Evolutionary conservation across 768 basidiomycete genomes (phyloP).

Genomic region (Gelatoporia subvermispora): DNA sequence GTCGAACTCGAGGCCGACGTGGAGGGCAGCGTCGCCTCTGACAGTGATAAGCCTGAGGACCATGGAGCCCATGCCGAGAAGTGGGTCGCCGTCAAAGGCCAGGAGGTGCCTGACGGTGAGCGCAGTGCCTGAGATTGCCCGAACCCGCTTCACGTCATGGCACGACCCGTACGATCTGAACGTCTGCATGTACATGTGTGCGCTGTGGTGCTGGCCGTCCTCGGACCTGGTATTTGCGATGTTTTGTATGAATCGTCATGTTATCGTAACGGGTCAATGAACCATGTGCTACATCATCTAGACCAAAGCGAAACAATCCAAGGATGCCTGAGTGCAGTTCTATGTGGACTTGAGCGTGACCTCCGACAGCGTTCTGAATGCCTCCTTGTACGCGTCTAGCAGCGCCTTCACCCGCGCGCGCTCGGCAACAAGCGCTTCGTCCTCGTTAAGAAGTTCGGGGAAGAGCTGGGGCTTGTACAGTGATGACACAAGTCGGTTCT

Average conservation of each 20-base stretch:
- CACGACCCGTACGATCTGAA: not conserved
- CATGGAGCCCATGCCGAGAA: constrained; percentile 47
- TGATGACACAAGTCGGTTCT: constrained; percentile 90
- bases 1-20: constrained; percentile 55
- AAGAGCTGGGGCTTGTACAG: constrained; percentile 96
- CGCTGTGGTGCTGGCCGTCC: no score
- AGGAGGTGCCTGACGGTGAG: constrained; percentile 14
- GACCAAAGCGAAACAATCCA: not conserved
- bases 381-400: constrained; percentile 93
- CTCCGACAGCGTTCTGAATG: constrained; percentile 83
- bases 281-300: not conserved
- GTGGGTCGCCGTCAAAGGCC: constrained; percentile 72
- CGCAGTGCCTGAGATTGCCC: not conserved
- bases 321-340: not conserved
- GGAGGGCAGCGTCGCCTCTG: constrained; percentile 73
- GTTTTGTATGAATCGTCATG: no score
- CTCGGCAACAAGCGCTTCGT: constrained; percentile 92
- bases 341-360: constrained; percentile 66
- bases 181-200: no score
- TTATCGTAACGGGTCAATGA: no score
- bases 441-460: constrained; percentile 86
- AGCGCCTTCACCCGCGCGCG: constrained; percentile 89
- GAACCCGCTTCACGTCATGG: not conserved
- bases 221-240: no score
- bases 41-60: constrained; percentile 39